phyloP scores from a whole-genome alignment of 108 stramenopile genomes.

The Skeletonema tropicum region DNA sequence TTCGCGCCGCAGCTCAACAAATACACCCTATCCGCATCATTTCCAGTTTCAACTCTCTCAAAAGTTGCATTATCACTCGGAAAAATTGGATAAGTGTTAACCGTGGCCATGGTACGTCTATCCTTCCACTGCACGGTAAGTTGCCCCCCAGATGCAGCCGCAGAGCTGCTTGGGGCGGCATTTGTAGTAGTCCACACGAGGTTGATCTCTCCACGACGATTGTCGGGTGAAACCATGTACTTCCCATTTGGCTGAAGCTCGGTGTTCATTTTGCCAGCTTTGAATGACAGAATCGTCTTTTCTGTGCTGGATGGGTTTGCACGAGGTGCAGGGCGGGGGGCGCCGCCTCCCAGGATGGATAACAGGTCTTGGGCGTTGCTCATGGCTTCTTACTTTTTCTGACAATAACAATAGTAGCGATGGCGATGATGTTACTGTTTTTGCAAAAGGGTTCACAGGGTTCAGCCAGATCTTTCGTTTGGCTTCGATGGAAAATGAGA shows the following conservation, averaged over 20 bases:
- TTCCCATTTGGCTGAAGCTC: slow-evolving; percentile 57
- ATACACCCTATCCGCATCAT: slow-evolving; percentile 59
- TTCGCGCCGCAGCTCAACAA: slow-evolving; percentile 36
- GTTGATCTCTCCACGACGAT: slow-evolving; percentile 72
- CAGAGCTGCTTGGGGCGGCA: background rate
- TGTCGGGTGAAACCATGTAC: slow-evolving; percentile 65
- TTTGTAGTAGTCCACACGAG: slow-evolving; percentile 44
- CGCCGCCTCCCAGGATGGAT: slow-evolving; percentile 37
- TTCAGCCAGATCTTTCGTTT: background rate
- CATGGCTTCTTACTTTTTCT: slow-evolving; percentile 17
- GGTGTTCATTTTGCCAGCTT: slow-evolving; percentile 77
- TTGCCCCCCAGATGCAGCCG: slow-evolving; percentile 3
- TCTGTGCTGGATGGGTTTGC: slow-evolving; percentile 11
- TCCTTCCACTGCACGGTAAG: slow-evolving; percentile 78
- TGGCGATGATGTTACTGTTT: too few species aligned
- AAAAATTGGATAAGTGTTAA: slow-evolving; percentile 51
- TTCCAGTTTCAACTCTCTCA: slow-evolving; percentile 53
- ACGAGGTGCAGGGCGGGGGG: slow-evolving; percentile 8
- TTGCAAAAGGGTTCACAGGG: too few species aligned
- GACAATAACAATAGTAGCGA: background rate
- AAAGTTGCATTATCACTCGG: slow-evolving; percentile 46
- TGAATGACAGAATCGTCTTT: slow-evolving; percentile 64
- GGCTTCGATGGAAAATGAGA: background rate
- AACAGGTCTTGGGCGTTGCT: slow-evolving; percentile 50
- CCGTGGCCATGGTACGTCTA: slow-evolving; percentile 71